Conservation (phyloP, 2,329 filamentous ascomycete genomes). For the Decorospora gaudefroyi region DNA sequence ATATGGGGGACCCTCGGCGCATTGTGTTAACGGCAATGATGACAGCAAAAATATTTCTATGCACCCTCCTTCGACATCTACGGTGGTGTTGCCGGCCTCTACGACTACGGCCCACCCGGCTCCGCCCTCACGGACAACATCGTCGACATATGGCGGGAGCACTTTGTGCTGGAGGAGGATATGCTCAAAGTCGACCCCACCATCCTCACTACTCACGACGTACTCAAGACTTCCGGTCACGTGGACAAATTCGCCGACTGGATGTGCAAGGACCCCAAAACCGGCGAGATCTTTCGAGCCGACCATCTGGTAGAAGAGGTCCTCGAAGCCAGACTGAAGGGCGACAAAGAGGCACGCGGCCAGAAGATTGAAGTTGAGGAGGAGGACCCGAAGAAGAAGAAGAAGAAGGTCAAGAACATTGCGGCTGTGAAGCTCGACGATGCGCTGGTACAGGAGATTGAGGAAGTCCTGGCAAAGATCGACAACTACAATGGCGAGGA, state of each 20-base stretch:
- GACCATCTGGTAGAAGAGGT: slow-evolving; percentile 97
- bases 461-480: slow-evolving; percentile 87
- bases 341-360: slow-evolving; percentile 89
- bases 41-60: slow-evolving; percentile 67
- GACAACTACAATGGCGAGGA: slow-evolving; percentile 92
- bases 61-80: slow-evolving; percentile 96
- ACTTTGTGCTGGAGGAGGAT: slow-evolving; percentile 90
- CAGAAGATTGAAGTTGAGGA: slow-evolving; percentile 75
- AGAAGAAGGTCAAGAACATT: slow-evolving; percentile 70
- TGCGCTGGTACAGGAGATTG: slow-evolving; percentile 82
- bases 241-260: slow-evolving; percentile 98
- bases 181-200: slow-evolving; percentile 96
- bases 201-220: slow-evolving; percentile 88
- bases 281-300: slow-evolving; percentile 91
- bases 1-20: slow-evolving; percentile 43
- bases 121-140: slow-evolving; percentile 86
- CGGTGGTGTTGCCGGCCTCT: slow-evolving; percentile 83
- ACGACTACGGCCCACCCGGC: slow-evolving; percentile 90
- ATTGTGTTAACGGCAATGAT: slow-evolving; percentile 30
- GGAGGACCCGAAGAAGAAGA: slow-evolving; percentile 84
- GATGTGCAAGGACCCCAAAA: slow-evolving; percentile 99
- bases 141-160: slow-evolving; percentile 86
- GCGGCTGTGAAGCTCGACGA: slow-evolving; percentile 81
- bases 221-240: slow-evolving; percentile 91
- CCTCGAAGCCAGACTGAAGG: slow-evolving; percentile 82